Base-by-base conservation (phyloP, 2,329 filamentous ascomycete genomes). In the Trichoderma sp. region DNA sequence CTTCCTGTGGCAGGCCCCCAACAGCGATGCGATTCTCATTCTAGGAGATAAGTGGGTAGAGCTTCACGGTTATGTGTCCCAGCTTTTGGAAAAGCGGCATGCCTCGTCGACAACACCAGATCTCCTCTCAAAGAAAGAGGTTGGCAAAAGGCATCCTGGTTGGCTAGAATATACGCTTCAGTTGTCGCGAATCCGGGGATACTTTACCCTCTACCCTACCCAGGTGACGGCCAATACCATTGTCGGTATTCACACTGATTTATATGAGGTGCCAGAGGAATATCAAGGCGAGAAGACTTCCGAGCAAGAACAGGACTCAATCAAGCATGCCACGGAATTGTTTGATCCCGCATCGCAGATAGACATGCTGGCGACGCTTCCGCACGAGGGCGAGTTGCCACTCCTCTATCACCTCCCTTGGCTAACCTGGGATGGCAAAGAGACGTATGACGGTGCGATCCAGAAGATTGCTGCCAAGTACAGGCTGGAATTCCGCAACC, bases 41-140 rank as follows among this genome's bases (percentile, higher is more conserved):
- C 90, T 96, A 71, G 94, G 95, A 57, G 89, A 94, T 62, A 94
- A 92, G 78, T 99, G 96, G 96, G 83, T 88, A 14, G 93, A 97
- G 76, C 86, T 97, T 11, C 94, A 98, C 79, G 88, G 90, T 12
- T 96, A 97, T 76, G 86, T 97, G 2, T 88, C 92, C 12, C 86
- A 88, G 62, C 84, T 90, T 7, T 82, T 95, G 18, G 82, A 85
- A 36, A 78, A 79, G 21, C 82, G 84, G 56, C 80, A 81, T 43
- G 68, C 74, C 0, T 77, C 76, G n/a, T 76, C 81, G 8, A 75
- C 80, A 1, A 76, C 81, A 2, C 82, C 85, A 1, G 75, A 81
- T 1, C 78, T 87, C 8, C 75, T 87, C 21, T 80, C 82, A 6
- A 77, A 84, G 28, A 93, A 92, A 77, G 74, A 86, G 12, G 85